Conservation (phyloP, 257 asterid genomes). For the Craterostigma plantagineum region DNA sequence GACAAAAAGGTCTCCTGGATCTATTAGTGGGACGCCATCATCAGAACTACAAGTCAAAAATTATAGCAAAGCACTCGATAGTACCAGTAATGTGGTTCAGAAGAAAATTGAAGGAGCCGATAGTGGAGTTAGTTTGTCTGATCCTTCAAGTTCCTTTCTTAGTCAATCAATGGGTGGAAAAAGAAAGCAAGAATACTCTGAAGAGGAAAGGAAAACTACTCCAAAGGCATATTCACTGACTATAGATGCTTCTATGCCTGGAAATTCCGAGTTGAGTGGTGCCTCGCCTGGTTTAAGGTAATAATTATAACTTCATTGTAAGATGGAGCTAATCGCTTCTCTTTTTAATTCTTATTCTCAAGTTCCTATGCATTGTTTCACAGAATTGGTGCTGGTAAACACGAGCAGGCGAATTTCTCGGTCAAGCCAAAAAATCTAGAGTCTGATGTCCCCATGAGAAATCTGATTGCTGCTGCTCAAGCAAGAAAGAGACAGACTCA, state of each 20-base stretch:
- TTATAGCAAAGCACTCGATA: conserved; percentile 23
- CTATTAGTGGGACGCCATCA: conserved; percentile 19
- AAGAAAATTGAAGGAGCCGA: conserved; percentile 25
- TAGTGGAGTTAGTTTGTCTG: conserved; percentile 19
- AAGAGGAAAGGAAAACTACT: conserved; percentile 37
- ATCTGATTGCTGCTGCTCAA: conserved; percentile 95
- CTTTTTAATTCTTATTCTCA: conserved; percentile 14
- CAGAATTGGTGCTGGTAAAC: conserved; percentile 46
- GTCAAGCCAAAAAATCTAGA: conserved; percentile 33
- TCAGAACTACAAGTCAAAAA: conserved; percentile 28
- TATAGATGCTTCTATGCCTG: conserved; percentile 24
- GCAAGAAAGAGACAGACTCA: conserved; percentile 64
- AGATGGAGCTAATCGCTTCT: conserved; percentile 1
- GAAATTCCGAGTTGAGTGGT: conserved; percentile 22
- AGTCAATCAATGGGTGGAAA: conserved; percentile 31
- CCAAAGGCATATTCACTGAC: conserved; percentile 23
- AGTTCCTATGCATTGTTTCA: conserved; percentile 11
- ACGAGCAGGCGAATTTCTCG: conserved; percentile 18
- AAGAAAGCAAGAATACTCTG: too few species aligned
- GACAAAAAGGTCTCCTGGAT: conserved; percentile 26
- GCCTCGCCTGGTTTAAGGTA: conserved; percentile 47
- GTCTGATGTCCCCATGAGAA: conserved; percentile 48
- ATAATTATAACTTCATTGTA: conserved; percentile 3
- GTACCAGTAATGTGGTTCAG: conserved; percentile 12
- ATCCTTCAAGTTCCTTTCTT: conserved; percentile 16